Evolutionary conservation across 2,329 filamentous ascomycete species (phyloP), one percentile per base, ranked within the genome.

Genomic region (Ascochyta koolunga): DNA sequence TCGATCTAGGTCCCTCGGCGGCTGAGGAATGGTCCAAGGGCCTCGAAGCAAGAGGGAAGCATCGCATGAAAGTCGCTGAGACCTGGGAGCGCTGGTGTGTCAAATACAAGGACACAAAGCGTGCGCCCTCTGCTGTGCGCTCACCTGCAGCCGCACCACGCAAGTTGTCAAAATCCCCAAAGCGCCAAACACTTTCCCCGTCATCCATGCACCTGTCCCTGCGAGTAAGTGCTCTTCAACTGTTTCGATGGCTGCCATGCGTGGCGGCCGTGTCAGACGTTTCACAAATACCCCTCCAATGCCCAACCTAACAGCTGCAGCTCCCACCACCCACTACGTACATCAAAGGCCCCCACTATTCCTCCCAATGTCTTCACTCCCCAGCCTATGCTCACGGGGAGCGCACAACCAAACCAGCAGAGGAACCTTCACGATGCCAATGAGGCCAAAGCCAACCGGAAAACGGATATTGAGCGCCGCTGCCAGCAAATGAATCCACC

Each of bases 11-110:
- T n/a, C 65, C 81, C 38, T 86, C 87, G 36, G 84, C 87, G 10
- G 82, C 83, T 4, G 88, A 91, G 62, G 90, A 93, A 71, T 95
- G 90, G 90, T 79, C 86, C 25, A 93, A 93, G 73, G 90, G 90
- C 9, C 80, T 95, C 3, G 83, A 86, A 37, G 78, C 77, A 24
- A 81, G 84, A 53, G 88, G 89, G 9, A 84, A 83, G 62, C 80
- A 85, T 54, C 76, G 80, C 42, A 82, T 86, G 62, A 80, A 78
- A 10, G 86, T 89, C 68, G 81, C 84, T 25, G 80, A 84, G 24
- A 84, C 88, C 43, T 93, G 89, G 87, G 90, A 92, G 69, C 88
- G 86, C 65, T 93, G 89, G 85, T 86, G 87, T 59, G 74, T 80
- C 39, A 76, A 75, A 56, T 59, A 71, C 46, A 67, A 67, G 37